Evolutionary conservation across 2,329 filamentous ascomycete species (phyloP), one percentile per base, ranked within the genome.

Genomic region (Curvularia lunata): DNA sequence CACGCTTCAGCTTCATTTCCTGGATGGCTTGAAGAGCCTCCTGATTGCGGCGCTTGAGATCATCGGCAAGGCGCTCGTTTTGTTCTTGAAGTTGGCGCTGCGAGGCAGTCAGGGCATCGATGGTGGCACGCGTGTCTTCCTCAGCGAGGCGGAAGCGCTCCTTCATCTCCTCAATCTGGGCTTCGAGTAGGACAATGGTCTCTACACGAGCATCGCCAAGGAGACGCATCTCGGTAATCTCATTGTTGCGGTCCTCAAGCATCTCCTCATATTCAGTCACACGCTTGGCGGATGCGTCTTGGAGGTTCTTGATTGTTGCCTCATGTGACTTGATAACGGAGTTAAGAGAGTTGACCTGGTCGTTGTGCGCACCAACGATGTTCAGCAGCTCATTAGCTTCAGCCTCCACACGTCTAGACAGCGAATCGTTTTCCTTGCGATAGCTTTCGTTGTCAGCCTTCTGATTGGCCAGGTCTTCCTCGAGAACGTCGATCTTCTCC

Each of bases 271-370:
- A 67, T 45, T 76, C 69, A 5, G 52, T 50, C 1, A 52, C 48
- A 13, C 65, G 68, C 27, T 70, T 52, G n/a, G 59, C 67, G 6
- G 67, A 66, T 3, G 64, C 65, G 7, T 64, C 56, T 43, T 70
- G 71, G 4, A 80, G 68, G 12, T 64, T 64, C 5, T 65, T 64
- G 50, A 82, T 79, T 27, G 77, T 75, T 30, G 73, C 70, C 23
- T 78, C 72, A 19, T 78, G 74, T 12, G 73, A 72, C 3, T 64
- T 64, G 48, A 80, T 76, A 8, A 76, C 69, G 12, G 72, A 65
- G 34, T 77, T 64, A 62, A 80, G 78, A 9, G 68, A 65, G 12
- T 64, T 61, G 45, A 77, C 70, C 40, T 79, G 65, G 7, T 70
- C 59, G 30, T 54, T 61, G 45, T 72, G 69, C 5, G 68, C 46